A percentile compares a stretch with the other conserved stretches of the same genome.
phyloP scores from a whole-genome alignment of 148 eudicot genomes.

The Rheum nobile region DNA sequence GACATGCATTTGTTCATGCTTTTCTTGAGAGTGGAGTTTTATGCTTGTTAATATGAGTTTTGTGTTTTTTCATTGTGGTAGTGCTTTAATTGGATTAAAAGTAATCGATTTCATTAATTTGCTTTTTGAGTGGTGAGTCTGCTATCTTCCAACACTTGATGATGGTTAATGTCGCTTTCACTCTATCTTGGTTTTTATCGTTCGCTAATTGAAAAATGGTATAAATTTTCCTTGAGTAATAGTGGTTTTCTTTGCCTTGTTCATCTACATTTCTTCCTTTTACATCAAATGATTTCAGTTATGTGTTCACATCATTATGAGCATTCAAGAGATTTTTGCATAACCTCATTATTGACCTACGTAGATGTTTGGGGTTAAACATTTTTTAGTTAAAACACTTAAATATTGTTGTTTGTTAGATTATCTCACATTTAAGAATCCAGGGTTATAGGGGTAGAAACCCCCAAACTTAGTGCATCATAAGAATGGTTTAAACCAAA shows the following conservation, averaged over 20 bases:
- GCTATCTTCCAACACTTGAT: too few relatives aligned
- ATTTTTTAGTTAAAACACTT: not conserved
- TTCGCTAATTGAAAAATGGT: not conserved
- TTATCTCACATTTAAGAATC: not conserved
- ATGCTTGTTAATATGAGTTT: not conserved
- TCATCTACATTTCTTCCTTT: not conserved
- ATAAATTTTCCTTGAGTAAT: not conserved
- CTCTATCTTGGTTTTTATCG: not conserved
- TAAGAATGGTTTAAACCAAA: not conserved
- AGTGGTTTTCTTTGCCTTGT: not conserved
- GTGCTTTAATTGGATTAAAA: not conserved
- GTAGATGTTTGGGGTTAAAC: not conserved
- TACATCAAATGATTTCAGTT: not conserved
- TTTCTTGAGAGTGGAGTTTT: not conserved
- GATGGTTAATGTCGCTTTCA: too few relatives aligned
- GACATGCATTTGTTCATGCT: not conserved
- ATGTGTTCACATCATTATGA: not conserved
- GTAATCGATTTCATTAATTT: not conserved
- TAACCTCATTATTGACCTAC: not conserved
- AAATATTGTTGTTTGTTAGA: not conserved
- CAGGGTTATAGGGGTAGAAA: not conserved
- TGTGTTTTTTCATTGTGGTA: slow-evolving; percentile 2
- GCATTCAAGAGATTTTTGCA: not conserved
- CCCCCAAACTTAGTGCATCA: not conserved
- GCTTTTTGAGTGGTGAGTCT: slow-evolving; percentile 1